Conservation (phyloP, 805 yeast genomes). For the Sugiyamaella chiloensis region DNA sequence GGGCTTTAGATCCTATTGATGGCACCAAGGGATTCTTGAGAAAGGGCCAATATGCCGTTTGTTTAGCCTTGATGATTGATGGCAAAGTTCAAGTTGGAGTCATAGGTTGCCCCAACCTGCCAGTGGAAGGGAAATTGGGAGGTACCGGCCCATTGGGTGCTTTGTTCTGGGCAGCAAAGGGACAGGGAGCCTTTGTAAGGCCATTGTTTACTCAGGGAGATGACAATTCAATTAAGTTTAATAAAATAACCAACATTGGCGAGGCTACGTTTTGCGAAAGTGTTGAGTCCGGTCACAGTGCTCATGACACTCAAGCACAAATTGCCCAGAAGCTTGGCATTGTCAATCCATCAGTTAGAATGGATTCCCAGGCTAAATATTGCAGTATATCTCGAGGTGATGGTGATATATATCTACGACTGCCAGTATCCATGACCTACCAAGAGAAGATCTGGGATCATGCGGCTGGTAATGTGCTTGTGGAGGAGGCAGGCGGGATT, state of each 20-base stretch:
- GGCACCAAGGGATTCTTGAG: constrained; percentile 96
- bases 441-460: constrained; percentile 99
- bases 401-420: constrained; percentile 86
- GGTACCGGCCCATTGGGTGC: constrained; percentile 49
- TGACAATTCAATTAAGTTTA: constrained; percentile 49
- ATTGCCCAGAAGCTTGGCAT: constrained; percentile 68
- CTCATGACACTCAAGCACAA: constrained; percentile 77
- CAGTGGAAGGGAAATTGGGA: constrained; percentile 32
- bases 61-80: constrained; percentile 83
- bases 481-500: constrained; percentile 85
- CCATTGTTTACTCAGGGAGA: constrained; percentile 32
- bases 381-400: constrained; percentile 87
- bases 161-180: constrained; percentile 64
- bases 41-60: constrained; percentile 96
- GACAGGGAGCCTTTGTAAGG: constrained; percentile 61
- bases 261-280: constrained; percentile 80
- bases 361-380: constrained; percentile 96
- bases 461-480: constrained; percentile 88
- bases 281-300: constrained; percentile 92
- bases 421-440: constrained; percentile 74
- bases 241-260: constrained; percentile 39
- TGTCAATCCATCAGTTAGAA: constrained; percentile 55
- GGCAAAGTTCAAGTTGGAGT: constrained; percentile 86
- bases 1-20: constrained; percentile 98
- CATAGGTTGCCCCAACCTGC: constrained; percentile 93